Conservation (phyloP, 192 early-diverging fungal genomes). For the Coemansia aciculifera region DNA sequence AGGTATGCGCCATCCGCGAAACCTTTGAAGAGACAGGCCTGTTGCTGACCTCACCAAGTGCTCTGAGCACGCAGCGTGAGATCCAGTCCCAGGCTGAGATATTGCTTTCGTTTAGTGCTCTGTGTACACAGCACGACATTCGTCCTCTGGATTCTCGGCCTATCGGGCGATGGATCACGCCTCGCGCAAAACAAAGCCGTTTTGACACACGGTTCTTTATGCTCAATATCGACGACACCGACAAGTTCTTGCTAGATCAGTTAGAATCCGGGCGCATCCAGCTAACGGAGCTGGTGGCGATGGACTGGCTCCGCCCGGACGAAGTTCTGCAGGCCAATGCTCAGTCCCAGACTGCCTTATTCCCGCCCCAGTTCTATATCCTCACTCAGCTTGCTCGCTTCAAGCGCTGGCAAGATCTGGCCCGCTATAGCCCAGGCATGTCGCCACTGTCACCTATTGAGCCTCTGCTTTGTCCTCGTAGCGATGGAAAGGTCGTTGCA, state of each 20-base stretch:
- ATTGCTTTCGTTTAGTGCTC: conserved; percentile 46
- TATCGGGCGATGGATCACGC: conserved; percentile 59
- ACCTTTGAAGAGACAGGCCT: conserved; percentile 83
- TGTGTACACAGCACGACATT: conserved; percentile 53
- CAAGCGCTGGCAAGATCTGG: conserved; percentile 55
- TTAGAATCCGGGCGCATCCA: conserved; percentile 13
- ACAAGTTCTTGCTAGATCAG: conserved; percentile 18
- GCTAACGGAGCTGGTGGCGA: conserved; percentile 56
- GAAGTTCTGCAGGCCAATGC: conserved; percentile 58
- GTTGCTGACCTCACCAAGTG: conserved; percentile 53
- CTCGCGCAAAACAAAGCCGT: conserved; percentile 25
- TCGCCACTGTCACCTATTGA: conserved; percentile 20
- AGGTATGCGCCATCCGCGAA: conserved; percentile 71
- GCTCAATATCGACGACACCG: conserved; percentile 16
- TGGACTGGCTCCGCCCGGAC: conserved; percentile 71
- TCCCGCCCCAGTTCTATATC: conserved; percentile 69
- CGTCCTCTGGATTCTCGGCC: conserved; percentile 44
- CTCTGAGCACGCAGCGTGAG: conserved; percentile 7
- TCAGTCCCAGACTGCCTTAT: conserved; percentile 50
- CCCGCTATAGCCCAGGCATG: too few species aligned
- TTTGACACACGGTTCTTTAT: conserved; percentile 51
- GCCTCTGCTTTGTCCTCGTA: conserved; percentile 30
- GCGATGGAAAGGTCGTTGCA: conserved; percentile 27
- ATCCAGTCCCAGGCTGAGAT: conserved; percentile 17
- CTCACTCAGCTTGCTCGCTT: conserved; percentile 55